phyloP scores from a whole-genome alignment of 176 grass and related monocot genomes.

The Triticum monococcum region DNA sequence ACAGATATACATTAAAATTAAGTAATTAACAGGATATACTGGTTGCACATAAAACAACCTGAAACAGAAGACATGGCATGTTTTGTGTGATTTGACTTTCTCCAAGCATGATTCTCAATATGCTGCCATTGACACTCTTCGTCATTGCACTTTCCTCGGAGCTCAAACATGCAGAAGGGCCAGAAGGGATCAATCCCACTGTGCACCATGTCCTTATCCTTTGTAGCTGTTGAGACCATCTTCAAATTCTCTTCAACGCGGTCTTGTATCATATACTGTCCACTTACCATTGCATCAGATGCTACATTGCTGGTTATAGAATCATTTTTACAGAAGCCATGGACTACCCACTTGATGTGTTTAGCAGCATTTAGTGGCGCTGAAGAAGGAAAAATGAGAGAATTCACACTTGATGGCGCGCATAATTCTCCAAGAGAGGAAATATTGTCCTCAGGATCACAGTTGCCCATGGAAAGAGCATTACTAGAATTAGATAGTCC shows the following conservation, averaged over 20 bases:
- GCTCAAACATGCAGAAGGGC: slow-evolving; percentile 98
- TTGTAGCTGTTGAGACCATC: slow-evolving; percentile 20
- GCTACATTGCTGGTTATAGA: slow-evolving; percentile 20
- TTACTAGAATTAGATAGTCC: slow-evolving; percentile 46
- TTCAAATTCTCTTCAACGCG: slow-evolving; percentile 23
- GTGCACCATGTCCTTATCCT: slow-evolving; percentile 28
- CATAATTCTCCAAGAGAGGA: slow-evolving; percentile 40
- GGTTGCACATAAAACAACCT: slow-evolving; percentile 51
- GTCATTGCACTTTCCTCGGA: slow-evolving; percentile 96
- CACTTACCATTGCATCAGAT: slow-evolving; percentile 28
- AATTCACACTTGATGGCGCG: background rate
- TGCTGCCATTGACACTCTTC: slow-evolving; percentile 97
- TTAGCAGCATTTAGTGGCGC: slow-evolving; percentile 54
- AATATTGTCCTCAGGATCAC: slow-evolving; percentile 48
- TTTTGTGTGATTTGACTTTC: slow-evolving; percentile 52
- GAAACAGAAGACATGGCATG: slow-evolving; percentile 28
- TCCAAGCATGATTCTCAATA: slow-evolving; percentile 55
- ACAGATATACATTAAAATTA: background rate
- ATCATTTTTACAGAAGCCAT: slow-evolving; percentile 36
- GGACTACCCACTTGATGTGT: slow-evolving; percentile 49
- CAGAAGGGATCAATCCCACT: slow-evolving; percentile 76
- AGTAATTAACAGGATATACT: slow-evolving; percentile 3
- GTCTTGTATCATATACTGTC: slow-evolving; percentile 38
- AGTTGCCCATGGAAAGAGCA: slow-evolving; percentile 37
- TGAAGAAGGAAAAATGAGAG: slow-evolving; percentile 44